These are phyloP conservation scores for Xerocomus amazonicus DNA, from an alignment of 1,284 basidiomycete genomes.

Conservation along the genomic window DNA sequence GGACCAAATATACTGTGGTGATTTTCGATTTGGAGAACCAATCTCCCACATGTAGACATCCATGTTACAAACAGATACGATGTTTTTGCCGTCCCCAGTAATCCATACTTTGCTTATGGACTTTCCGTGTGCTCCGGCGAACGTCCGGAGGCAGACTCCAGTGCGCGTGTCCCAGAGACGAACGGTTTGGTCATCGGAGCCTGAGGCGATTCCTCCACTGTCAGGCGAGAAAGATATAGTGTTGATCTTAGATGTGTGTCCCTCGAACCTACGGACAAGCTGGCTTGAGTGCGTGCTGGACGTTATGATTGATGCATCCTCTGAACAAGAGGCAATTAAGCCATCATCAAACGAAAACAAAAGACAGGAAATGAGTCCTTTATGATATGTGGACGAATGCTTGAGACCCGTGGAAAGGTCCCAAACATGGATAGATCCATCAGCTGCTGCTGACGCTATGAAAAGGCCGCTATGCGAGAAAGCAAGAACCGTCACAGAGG, in stretches of 20 bases:
- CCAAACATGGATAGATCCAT: slow-evolving; percentile 18
- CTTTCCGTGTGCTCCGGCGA: slow-evolving; percentile 14
- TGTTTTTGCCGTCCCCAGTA: slow-evolving; percentile 14
- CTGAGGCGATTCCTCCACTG: slow-evolving; percentile 15
- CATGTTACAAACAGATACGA: slow-evolving; percentile 15
- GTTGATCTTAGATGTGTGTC: slow-evolving; percentile 13
- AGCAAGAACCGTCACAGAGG: slow-evolving; percentile 9
- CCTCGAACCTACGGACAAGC: slow-evolving; percentile 6
- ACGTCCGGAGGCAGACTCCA: slow-evolving; percentile 17
- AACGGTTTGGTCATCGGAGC: slow-evolving; percentile 19
- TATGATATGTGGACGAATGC: slow-evolving; percentile 9
- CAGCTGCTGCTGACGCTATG: slow-evolving; percentile 15
- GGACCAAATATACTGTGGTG: slow-evolving; percentile 17
- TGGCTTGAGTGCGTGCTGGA: slow-evolving; percentile 13
- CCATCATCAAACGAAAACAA: slow-evolving; percentile 13
- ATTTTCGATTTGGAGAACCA: slow-evolving; percentile 5
- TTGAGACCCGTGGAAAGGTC: slow-evolving; percentile 6
- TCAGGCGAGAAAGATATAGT: slow-evolving; percentile 23
- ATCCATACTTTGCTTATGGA: slow-evolving; percentile 17
- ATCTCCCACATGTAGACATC: slow-evolving; percentile 15
- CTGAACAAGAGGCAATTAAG: slow-evolving; percentile 22
- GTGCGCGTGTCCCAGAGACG: slow-evolving; percentile 26
- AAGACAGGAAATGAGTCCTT: slow-evolving; percentile 11
- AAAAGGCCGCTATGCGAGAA: slow-evolving; percentile 12
- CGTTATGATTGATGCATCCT: slow-evolving; percentile 15